Percentiles rank a stretch among this genome's conserved stretches.
phyloP scores from a whole-genome alignment of 352 stramenopile species.

The Phytophthora nicotianae region DNA sequence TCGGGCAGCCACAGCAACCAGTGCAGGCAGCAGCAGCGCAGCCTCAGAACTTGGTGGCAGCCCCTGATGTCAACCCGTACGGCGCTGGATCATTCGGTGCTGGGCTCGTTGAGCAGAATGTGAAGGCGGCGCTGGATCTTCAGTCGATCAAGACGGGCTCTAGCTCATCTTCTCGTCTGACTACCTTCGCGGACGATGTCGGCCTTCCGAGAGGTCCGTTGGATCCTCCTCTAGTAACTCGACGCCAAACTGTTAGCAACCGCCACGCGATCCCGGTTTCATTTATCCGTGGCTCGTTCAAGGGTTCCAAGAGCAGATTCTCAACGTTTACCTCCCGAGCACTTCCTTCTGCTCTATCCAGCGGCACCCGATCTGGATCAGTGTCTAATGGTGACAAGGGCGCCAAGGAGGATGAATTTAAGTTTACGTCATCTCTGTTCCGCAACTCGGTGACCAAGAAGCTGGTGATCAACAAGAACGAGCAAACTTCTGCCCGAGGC shows the following conservation, averaged over 20 bases:
- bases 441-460: constrained; percentile 61
- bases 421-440: constrained; percentile 70
- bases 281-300: constrained; percentile 79
- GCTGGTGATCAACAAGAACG: constrained; percentile 61
- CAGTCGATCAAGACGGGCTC: constrained; percentile 63
- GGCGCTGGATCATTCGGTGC: constrained; percentile 57
- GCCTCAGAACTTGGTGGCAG: constrained; percentile 58
- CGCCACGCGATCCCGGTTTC: constrained; percentile 69
- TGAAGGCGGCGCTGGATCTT: constrained; percentile 64
- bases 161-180: constrained; percentile 55
- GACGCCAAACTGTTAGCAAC: constrained; percentile 56
- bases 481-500: constrained; percentile 28
- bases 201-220: constrained; percentile 67
- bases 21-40: constrained; percentile 33
- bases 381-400: constrained; percentile 24
- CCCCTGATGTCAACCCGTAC: constrained; percentile 64
- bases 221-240: constrained; percentile 57
- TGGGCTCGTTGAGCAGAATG: constrained; percentile 65
- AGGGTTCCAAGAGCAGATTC: constrained; percentile 70
- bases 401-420: constrained; percentile 58
- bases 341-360: constrained; percentile 26
- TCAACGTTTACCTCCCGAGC: constrained; percentile 50
- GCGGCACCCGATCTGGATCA: constrained; percentile 14
- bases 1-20: constrained; percentile 42
- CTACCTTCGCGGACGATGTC: constrained; percentile 69